Percentiles rank a stretch among this genome's conserved stretches.
Conservation (phyloP, 1,284 basidiomycete genomes). For the Testicularia cyperi region DNA sequence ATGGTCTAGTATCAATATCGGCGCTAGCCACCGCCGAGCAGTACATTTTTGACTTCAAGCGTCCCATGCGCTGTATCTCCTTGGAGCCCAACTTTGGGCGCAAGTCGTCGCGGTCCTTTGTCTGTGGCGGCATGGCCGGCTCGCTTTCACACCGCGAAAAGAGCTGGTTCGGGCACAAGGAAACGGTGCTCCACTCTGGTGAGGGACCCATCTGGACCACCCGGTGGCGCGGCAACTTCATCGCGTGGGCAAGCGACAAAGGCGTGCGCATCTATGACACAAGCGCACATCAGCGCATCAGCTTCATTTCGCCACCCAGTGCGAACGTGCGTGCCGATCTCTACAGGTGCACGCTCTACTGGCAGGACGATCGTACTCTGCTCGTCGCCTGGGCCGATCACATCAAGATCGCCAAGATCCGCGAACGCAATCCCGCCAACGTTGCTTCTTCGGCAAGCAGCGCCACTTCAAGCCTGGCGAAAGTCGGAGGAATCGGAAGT, state of each 20-base stretch:
- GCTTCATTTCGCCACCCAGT: constrained; percentile 78
- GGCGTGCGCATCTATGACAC: constrained; percentile 94
- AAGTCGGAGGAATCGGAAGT: background rate
- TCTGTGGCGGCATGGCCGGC: constrained; percentile 91
- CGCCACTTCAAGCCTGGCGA: background rate
- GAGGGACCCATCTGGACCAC: constrained; percentile 95
- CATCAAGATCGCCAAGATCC: constrained; percentile 75
- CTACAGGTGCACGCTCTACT: constrained; percentile 85
- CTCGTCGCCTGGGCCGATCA: constrained; percentile 92
- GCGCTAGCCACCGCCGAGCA: constrained; percentile 76
- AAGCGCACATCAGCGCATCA: constrained; percentile 75
- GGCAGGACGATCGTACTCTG: constrained; percentile 84
- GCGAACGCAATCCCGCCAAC: constrained; percentile 9
- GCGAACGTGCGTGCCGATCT: constrained; percentile 85
- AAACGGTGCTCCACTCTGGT: constrained; percentile 78
- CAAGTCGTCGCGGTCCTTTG: constrained; percentile 77
- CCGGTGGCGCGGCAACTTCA: constrained; percentile 80
- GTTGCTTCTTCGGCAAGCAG: constrained; percentile 6
- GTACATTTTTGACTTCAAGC: constrained; percentile 86
- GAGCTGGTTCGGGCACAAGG: constrained; percentile 93
- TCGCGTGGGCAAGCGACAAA: constrained; percentile 96
- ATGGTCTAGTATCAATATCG: constrained; percentile 88
- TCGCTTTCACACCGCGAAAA: constrained; percentile 84
- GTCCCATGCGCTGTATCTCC: constrained; percentile 85
- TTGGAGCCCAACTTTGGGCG: constrained; percentile 89